Conservation (phyloP, 2,329 filamentous ascomycete species). For the Aspergillus neotritici region DNA sequence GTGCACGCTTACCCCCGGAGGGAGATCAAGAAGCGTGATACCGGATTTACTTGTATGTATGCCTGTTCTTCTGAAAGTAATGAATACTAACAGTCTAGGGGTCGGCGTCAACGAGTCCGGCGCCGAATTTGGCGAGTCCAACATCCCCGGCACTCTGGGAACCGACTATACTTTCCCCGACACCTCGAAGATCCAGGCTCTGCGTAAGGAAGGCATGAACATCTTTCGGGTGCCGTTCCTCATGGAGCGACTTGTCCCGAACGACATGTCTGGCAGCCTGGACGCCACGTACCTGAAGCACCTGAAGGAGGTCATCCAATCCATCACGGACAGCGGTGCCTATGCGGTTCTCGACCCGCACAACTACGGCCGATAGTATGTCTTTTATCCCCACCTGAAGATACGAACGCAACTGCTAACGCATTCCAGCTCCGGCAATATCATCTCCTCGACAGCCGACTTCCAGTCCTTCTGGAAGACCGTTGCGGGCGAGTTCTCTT, state of each 20-base stretch:
- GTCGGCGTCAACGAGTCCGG: slow-evolving; percentile 54
- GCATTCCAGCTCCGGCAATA: slow-evolving; percentile 12
- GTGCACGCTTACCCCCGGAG: slow-evolving; percentile 22
- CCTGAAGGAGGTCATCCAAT: slow-evolving; percentile 33
- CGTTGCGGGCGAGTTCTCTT: slow-evolving; percentile 49
- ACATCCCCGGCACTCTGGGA: slow-evolving; percentile 51
- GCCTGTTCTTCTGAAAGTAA: too few relatives aligned
- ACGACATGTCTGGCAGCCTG: slow-evolving; percentile 39
- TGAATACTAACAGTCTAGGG: slow-evolving; percentile 15
- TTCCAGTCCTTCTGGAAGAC: slow-evolving; percentile 56
- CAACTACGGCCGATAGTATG: slow-evolving; percentile 49
- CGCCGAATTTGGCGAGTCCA: slow-evolving; percentile 59
- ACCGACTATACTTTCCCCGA: slow-evolving; percentile 61
- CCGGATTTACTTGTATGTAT: slow-evolving; percentile 23
- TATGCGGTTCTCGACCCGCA: slow-evolving; percentile 56
- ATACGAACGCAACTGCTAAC: neutral
- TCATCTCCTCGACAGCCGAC: slow-evolving; percentile 40
- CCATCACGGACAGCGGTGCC: slow-evolving; percentile 42
- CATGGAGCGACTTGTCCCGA: slow-evolving; percentile 52
- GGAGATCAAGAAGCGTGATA: slow-evolving; percentile 21
- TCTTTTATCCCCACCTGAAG: neutral
- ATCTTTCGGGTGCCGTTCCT: slow-evolving; percentile 52
- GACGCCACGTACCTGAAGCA: slow-evolving; percentile 41
- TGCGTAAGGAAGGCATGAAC: slow-evolving; percentile 51
- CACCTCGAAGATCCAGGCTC: slow-evolving; percentile 45